Base-by-base conservation (phyloP, 108 stramenopile species). In the Discostella pseudostelligera region DNA sequence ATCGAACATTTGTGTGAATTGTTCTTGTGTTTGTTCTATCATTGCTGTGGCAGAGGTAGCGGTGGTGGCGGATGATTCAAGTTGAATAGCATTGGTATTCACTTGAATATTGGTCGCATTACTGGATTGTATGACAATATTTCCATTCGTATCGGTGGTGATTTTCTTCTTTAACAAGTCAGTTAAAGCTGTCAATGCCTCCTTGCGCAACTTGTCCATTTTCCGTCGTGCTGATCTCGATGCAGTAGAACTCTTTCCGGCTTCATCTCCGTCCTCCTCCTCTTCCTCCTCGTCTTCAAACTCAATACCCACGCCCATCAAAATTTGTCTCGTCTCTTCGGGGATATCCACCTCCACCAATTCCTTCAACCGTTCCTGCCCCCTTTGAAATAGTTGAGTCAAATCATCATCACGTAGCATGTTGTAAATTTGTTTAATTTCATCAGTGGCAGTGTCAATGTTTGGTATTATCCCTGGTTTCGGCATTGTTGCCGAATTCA, bases 401-500 rank as follows among this genome's bases (percentile, higher is more conserved):
- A 94, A 67, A 59, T 90, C 86, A 56, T 94, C 89, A 63, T 88
- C 86, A 53, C 88, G 88, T 21, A 94, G 67, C 86, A 94, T 89
- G 58, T 68, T 51, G 43, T 87, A 72, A 19, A 94, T 50, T 70
- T 85, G 76, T 45, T 84, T 70, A 17, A 89, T 62, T 65, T 89
- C 78, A 21, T 84, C 40, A 37, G 79, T 74, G 32, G 32, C 5
- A 4, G 32, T 5, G 5, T 3, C 32, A 32, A 32, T 5, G 5
- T 32, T 32, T 35, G 32, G 55, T n/a, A 21, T 21, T 6, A 17
- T 47, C 1, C 46, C 6, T 32, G 3, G 3, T 32, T 32, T 32
- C 32, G 32, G 5, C 32, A 5, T 3, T 32, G 32, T 32, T 4
- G 32, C 5, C 5, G 32, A 32, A 32, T 32, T 32, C 32, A 32